Evolutionary conservation across 2,329 filamentous ascomycete species (phyloP), one percentile per base, ranked within the genome.

Genomic region (Acarospora socialis): DNA sequence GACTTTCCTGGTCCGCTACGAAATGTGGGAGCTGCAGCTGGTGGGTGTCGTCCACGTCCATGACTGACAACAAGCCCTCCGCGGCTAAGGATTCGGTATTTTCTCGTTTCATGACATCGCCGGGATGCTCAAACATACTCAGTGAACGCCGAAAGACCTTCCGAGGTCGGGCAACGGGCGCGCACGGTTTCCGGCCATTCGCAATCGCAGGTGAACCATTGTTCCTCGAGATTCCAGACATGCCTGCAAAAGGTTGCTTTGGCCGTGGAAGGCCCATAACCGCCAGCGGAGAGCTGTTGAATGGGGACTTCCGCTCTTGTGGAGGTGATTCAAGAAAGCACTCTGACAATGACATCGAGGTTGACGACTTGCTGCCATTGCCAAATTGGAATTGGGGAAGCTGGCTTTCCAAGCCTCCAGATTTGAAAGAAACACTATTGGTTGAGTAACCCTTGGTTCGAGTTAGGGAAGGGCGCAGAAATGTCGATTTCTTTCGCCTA

Each of bases 101-200:
- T 53, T 84, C 83, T 34, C 76, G 66, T 57, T 82, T 83, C 62
- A 92, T 80, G 34, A 94, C 67, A 51, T 95, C 90, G 43, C 73
- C 80, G 3, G 86, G 80, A 52, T 80, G 75, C 60, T 95, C 87
- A 57, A 92, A 98, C 90, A 98, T 98, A 68, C 90, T 95, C 50
- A 94, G 62, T 15, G 87, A 92, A 43, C 90, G 76, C 38, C 90
- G 77, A 50, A 87, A 87, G 53, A 90, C 81, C 51, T 92, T 92
- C 43, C 86, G 73, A 26, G 81, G 81, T 39, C 83, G 74, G 46
- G 74, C 63, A 43, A 80, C 71, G 35, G 70, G 79, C 53, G 76
- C 84, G 29, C 70, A 78, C 48, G 62, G 68, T 43, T 86, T 82
- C 41, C 84, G 75, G 34, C 76, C 60, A 44, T 87, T 78, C 37